Evolutionary conservation across 2,329 filamentous ascomycete genomes (phyloP), one percentile per base, ranked within the genome.

Genomic region (Trichoderma oligosporum): DNA sequence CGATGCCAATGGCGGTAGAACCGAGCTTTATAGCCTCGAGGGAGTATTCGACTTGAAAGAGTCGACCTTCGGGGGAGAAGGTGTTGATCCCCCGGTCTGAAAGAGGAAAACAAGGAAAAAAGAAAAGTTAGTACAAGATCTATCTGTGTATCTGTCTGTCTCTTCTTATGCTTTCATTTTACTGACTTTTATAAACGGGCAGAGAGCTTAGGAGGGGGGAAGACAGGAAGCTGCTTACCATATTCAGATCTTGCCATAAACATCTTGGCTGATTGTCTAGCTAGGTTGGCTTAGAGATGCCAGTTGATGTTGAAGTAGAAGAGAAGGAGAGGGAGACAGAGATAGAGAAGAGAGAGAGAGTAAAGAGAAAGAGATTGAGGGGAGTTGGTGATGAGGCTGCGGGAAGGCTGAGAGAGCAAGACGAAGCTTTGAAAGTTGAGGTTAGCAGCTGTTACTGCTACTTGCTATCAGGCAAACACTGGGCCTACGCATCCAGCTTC

Each of bases 171-270:
- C 35, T 33, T 2, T 52, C 14, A 7, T 24, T 12, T 33, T 18
- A 5, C 16, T 20, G 12, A 25, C 46, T 9, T 2, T 18, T 8
- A 31, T 22, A 55, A 33, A 27, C 22, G 9, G 25, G 31, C 12
- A 35, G 20, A 14, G 47, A 24, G 18, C n/a, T n/a, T n/a, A 22
- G 24, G 71, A 63, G 61, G 38, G 63, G 56, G 51, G 46, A 61
- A 64, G 63, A 61, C 62, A 55, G 61, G 62, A 62, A 36, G 47
- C 33, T 53, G 58, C 55, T 60, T 60, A 48, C 93, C 94, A 81
- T 99, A 99, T 93, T 99, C 94, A 74, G 93, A 97, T 80, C 94
- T 90, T 83, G 94, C 92, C 84, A 99, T 97, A 85, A 99, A 99
- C 94, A 96, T 96, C 69, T 79, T 91, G 83, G 72, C 78, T 76